phyloP scores from a whole-genome alignment of 148 eudicot species.

The Drosera capensis region DNA sequence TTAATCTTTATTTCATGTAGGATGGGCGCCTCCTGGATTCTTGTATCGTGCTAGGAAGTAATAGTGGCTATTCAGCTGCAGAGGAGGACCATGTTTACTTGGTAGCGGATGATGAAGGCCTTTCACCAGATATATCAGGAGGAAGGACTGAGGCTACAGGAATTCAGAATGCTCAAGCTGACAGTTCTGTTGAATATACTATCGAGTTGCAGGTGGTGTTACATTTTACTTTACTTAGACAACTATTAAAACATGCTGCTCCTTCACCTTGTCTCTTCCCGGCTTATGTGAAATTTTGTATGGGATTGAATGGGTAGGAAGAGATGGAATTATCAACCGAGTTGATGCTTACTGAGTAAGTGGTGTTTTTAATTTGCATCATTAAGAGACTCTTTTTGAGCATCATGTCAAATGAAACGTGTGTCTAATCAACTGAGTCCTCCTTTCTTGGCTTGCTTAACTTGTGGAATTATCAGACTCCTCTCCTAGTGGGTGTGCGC shows the following conservation, averaged over 20 bases:
- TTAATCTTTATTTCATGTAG: slow-evolving; percentile 44
- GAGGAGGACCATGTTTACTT: slow-evolving; percentile 60
- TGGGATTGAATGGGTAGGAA: too few relatives aligned
- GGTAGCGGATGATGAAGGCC: slow-evolving; percentile 29
- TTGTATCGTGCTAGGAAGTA: slow-evolving; percentile 58
- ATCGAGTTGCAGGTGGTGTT: slow-evolving; percentile 75
- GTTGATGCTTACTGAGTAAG: too few relatives aligned
- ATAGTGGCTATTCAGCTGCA: slow-evolving; percentile 65
- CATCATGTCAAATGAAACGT: too few relatives aligned
- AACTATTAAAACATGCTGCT: background rate
- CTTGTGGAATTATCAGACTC: too few relatives aligned
- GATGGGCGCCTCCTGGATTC: slow-evolving; percentile 74
- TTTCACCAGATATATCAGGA: slow-evolving; percentile 13
- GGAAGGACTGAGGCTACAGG: slow-evolving; percentile 13
- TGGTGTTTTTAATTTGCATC: too few relatives aligned
- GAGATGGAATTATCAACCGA: too few relatives aligned
- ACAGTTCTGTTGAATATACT: slow-evolving; percentile 34
- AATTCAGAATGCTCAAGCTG: slow-evolving; percentile 26
- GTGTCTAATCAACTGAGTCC: too few relatives aligned
- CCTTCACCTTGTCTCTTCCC: background rate
- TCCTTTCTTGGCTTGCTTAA: too few relatives aligned
- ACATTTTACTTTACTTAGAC: background rate
- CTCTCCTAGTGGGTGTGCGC: too few relatives aligned
- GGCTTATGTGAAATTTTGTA: background rate
- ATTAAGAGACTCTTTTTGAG: too few relatives aligned